phyloP scores from a whole-genome alignment of 164 flowering plant genomes.

The Berberis thunbergii region DNA sequence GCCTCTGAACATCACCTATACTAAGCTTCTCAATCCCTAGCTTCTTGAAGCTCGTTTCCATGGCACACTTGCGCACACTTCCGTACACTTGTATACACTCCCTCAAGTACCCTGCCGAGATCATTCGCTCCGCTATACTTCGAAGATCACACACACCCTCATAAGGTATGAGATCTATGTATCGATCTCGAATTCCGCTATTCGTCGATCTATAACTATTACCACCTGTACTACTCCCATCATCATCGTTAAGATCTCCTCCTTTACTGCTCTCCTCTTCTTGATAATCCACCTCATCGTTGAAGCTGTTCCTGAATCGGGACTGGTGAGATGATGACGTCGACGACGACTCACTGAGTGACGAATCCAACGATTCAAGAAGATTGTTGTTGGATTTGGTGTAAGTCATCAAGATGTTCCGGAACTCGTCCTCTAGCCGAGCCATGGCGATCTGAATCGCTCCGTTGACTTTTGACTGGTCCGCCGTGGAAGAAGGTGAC shows the following conservation, averaged over 20 bases:
- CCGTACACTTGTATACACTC: conserved; percentile 85
- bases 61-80: conserved; percentile 47
- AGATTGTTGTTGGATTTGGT: not conserved
- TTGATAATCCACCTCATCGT: conserved; percentile 12
- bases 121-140: conserved; percentile 73
- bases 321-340: conserved; percentile 1
- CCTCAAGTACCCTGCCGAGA: conserved; percentile 49
- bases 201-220: conserved; percentile 47
- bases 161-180: conserved; percentile 57
- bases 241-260: conserved; percentile 11
- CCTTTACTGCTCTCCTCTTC: not conserved
- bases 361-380: conserved; percentile 30
- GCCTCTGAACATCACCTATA: conserved; percentile 68
- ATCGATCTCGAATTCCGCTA: conserved; percentile 35
- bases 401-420: conserved; percentile 54
- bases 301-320: not conserved
- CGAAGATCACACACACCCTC: conserved; percentile 56
- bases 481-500: conserved; percentile 12
- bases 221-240: conserved; percentile 18
- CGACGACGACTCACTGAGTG: conserved; percentile 25
- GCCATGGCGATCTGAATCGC: conserved; percentile 92
- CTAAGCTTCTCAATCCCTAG: conserved; percentile 68
- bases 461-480: conserved; percentile 21
- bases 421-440: conserved; percentile 84
- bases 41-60: conserved; percentile 47